Base-by-base conservation (phyloP, 768 basidiomycete species). In the Tephrocybe sp. region DNA sequence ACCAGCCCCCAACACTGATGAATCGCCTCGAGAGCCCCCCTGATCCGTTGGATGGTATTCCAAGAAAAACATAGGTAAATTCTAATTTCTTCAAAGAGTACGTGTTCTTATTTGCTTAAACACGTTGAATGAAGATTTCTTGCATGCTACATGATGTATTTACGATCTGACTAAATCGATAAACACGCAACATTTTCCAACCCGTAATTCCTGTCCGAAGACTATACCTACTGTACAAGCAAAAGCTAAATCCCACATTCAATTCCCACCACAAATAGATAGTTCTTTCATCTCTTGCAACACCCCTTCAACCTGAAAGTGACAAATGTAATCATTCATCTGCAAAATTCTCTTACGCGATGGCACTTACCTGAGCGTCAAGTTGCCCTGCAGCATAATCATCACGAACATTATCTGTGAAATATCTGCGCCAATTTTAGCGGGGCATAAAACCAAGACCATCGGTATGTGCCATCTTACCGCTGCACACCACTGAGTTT, bases 351-450 rank as follows among this genome's bases (percentile, higher is more conserved):
- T 3, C 8, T 41, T 34, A 11, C 38, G 8, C 19, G 30, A 24
- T 44, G 19, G n/a, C n/a, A 58, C 69, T 38, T 61, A 87, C 91
- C 79, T 98, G 95, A 32, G 90, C 87, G 66, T 99, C 97, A 44
- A 99, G 75, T 67, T 93, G 90, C 6, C 97, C 97, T 37, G 92
- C 91, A 28, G 97, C 96, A 61, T 99, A 99, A 59, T 98, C 97
- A 58, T 99, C 96, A 53, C 95, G 79, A 32, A 96, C 91, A 54
- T 73, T 86, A 41, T 97, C 92, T 2, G 82, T 77, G 61, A 98
- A 98, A 69, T 94, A 96, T 53, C 92, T 93, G 43, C 7, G 18
- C 21, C 31, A 16, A 25, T n/a, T 25, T 9, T 39, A 13, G 54
- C 24, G n/a, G n/a, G n/a, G n/a, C 1, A 37, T n/a, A 11, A 36